Conservation (phyloP, 2,329 filamentous ascomycete species). For the Mycosphaerella arachidis region DNA sequence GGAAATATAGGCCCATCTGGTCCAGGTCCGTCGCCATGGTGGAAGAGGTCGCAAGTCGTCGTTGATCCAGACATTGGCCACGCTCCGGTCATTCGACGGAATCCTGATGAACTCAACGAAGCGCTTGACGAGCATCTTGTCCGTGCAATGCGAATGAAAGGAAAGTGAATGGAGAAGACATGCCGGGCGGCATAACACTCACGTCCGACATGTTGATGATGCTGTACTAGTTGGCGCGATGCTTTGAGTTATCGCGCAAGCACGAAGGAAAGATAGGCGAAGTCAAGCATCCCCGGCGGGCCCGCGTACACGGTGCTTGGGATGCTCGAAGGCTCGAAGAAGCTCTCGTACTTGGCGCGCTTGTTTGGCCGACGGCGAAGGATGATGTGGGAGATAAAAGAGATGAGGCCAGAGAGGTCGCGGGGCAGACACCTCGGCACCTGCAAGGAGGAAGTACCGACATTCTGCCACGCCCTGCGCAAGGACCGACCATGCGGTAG, state of each 20-base stretch:
- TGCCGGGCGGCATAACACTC: neutral
- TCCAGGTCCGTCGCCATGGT: constrained; percentile 37
- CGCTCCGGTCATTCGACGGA: constrained; percentile 22
- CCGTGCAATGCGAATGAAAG: neutral
- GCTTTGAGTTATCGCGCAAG: neutral
- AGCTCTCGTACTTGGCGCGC: neutral
- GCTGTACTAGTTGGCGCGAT: neutral
- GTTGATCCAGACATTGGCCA: constrained; percentile 37
- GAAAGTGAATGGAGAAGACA: neutral
- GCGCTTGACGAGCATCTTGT: constrained; percentile 1
- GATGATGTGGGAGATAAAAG: neutral
- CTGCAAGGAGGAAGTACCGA: too few species aligned
- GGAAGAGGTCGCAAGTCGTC: constrained; percentile 41
- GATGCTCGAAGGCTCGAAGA: neutral
- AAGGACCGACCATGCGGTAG: neutral
- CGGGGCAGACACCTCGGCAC: neutral
- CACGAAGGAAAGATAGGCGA: neutral
- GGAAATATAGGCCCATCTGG: constrained; percentile 34
- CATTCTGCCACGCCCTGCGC: neutral
- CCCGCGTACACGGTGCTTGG: neutral
- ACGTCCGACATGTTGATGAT: neutral
- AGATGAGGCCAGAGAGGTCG: neutral
- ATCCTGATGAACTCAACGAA: constrained; percentile 21
- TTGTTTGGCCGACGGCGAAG: neutral
- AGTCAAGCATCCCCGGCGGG: neutral